Percentiles rank a stretch among this genome's conserved stretches.
Evolutionary conservation across 2,329 filamentous ascomycete genomes (phyloP).

Genomic region (Cladosporium austrohemisphaericum): DNA sequence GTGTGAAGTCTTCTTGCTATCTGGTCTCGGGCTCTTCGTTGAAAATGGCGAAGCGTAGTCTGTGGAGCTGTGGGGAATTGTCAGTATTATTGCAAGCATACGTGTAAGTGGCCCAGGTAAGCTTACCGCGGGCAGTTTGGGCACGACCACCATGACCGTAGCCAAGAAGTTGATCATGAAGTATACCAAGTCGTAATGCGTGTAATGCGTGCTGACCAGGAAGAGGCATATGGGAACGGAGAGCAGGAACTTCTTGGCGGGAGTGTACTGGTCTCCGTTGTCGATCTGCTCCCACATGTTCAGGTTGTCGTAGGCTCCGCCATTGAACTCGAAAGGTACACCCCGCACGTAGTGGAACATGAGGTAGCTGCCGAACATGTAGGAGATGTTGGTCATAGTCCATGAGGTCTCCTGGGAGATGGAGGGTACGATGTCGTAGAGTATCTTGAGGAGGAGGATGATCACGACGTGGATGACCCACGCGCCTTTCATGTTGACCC

Average conservation of each 20-base stretch:
- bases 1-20: conserved; percentile 12
- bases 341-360: conserved; percentile 99
- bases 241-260: conserved; percentile 95
- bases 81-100: conserved; percentile 13
- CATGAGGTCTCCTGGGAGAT: conserved; percentile 97
- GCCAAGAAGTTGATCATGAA: conserved; percentile 97
- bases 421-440: conserved; percentile 94
- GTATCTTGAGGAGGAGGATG: conserved; percentile 86
- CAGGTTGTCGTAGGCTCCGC: conserved; percentile 95
- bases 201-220: conserved; percentile 96
- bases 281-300: conserved; percentile 99
- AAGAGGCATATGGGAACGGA: conserved; percentile 93
- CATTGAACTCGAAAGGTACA: conserved; percentile 98
- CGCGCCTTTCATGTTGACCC: conserved; percentile 98
- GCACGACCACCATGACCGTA: conserved; percentile 87
- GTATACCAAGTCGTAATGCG: conserved; percentile 94
- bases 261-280: conserved; percentile 97
- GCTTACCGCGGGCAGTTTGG: conserved; percentile 89
- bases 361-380: conserved; percentile 97
- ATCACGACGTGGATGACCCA: conserved; percentile 97
- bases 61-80: conserved; percentile 30
- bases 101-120: too few relatives aligned
- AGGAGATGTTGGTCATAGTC: conserved; percentile 97
- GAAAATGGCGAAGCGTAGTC: conserved; percentile 36
- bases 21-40: conserved; percentile 30